These are phyloP conservation scores for Colletotrichum musae DNA, from an alignment of 2,329 filamentous ascomycete genomes.

Conservation along the genomic window DNA sequence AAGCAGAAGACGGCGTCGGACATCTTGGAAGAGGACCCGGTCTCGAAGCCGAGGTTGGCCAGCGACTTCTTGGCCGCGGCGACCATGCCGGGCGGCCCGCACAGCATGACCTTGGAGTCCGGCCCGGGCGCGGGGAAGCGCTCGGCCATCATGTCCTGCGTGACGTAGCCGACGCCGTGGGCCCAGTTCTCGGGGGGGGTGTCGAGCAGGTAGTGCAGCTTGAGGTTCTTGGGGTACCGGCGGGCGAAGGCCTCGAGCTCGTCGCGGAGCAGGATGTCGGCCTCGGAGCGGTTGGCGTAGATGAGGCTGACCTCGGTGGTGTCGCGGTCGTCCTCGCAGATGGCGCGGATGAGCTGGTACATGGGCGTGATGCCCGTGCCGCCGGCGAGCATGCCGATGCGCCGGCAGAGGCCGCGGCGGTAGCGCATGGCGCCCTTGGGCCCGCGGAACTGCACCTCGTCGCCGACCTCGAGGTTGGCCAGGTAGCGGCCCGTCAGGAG, in stretches of 20 bases:
- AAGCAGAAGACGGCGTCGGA: conserved; percentile 70
- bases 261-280: conserved; percentile 70
- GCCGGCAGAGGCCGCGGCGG: conserved; percentile 55
- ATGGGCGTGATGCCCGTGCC: conserved; percentile 53
- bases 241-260: conserved; percentile 69
- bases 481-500: conserved; percentile 66
- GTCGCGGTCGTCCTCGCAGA: conserved; percentile 71
- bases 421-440: conserved; percentile 72
- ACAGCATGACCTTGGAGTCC: conserved; percentile 69
- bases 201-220: conserved; percentile 69
- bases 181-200: conserved; percentile 62
- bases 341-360: conserved; percentile 71
- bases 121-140: conserved; percentile 60
- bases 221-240: conserved; percentile 67
- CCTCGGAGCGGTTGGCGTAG: conserved; percentile 71
- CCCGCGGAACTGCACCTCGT: conserved; percentile 66
- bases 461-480: conserved; percentile 60
- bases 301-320: conserved; percentile 69
- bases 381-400: conserved; percentile 70
- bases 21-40: conserved; percentile 64
- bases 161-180: conserved; percentile 65
- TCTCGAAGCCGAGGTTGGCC: conserved; percentile 64
- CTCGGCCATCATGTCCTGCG: conserved; percentile 62
- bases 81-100: conserved; percentile 74
- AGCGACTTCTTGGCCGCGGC: conserved; percentile 68